phyloP scores from a whole-genome alignment of 2,329 filamentous ascomycete species.

The Phoma sp. region DNA sequence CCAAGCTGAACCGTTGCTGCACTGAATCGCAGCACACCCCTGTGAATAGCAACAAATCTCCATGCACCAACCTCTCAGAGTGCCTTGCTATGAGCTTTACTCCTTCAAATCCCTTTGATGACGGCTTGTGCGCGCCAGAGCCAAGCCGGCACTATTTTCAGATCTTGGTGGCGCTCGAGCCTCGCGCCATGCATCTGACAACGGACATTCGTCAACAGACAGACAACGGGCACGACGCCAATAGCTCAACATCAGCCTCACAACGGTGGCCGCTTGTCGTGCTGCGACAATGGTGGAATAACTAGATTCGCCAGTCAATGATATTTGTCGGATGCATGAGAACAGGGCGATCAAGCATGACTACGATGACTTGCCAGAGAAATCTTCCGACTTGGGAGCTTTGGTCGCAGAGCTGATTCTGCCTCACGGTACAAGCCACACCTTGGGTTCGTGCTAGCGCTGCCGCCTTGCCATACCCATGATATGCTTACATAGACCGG shows the following conservation, averaged over 20 bases:
- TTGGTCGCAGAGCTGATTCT: conserved; percentile 11
- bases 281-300: neutral
- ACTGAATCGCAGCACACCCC: neutral
- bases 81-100: neutral
- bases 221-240: too few species aligned
- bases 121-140: conserved; percentile 9
- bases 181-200: conserved; percentile 11
- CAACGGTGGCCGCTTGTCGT: neutral
- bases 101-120: neutral
- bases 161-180: conserved; percentile 7
- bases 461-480: conserved; percentile 26
- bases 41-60: conserved; percentile 10
- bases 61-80: conserved; percentile 4
- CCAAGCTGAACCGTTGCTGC: neutral
- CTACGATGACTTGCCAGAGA: neutral
- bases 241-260: neutral
- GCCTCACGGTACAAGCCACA: conserved; percentile 16
- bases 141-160: conserved; percentile 13
- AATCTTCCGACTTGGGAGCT: conserved; percentile 2
- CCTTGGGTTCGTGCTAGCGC: conserved; percentile 15
- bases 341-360: neutral
- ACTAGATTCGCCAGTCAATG: neutral
- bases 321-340: neutral
- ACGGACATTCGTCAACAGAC: conserved; percentile 1
- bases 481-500: conserved; percentile 15